Conservation (phyloP, 176 grass and related monocot species). For the Metroxylon sagu region DNA sequence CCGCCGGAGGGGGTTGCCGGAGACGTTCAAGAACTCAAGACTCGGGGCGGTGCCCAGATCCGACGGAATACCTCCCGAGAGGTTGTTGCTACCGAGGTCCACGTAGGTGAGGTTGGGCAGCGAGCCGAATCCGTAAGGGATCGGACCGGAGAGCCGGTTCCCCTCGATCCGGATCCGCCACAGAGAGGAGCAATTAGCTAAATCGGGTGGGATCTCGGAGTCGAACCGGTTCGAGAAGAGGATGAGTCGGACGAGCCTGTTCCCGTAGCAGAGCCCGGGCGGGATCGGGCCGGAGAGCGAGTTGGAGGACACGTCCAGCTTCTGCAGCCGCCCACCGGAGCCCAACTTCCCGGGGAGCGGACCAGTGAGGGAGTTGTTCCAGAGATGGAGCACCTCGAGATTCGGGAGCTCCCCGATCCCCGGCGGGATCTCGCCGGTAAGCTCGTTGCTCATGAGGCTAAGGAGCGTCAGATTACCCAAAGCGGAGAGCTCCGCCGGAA, state of each 20-base stretch:
- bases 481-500: slow-evolving; percentile 29
- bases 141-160: slow-evolving; percentile 48
- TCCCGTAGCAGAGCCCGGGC: slow-evolving; percentile 37
- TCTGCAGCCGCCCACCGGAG: slow-evolving; percentile 30
- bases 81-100: slow-evolving; percentile 61
- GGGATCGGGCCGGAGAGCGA: slow-evolving; percentile 57
- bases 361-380: slow-evolving; percentile 89
- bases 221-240: slow-evolving; percentile 78
- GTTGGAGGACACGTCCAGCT: slow-evolving; percentile 81
- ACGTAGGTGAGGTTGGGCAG: slow-evolving; percentile 74
- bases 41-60: slow-evolving; percentile 42
- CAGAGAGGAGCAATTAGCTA: slow-evolving; percentile 60
- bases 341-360: slow-evolving; percentile 47
- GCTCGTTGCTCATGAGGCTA: slow-evolving; percentile 73
- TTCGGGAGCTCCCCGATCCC: slow-evolving; percentile 42
- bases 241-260: slow-evolving; percentile 59
- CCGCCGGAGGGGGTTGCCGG: slow-evolving; percentile 51
- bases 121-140: slow-evolving; percentile 55
- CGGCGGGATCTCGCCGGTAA: slow-evolving; percentile 49
- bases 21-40: slow-evolving; percentile 76
- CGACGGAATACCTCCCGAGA: slow-evolving; percentile 42
- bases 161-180: slow-evolving; percentile 65
- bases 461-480: slow-evolving; percentile 48
- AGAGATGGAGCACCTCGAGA: slow-evolving; percentile 69
- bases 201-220: slow-evolving; percentile 46